Percentiles rank a stretch among this genome's conserved stretches.
Conservation (phyloP, 1,284 basidiomycete species). For the Psilocybe mexicana region DNA sequence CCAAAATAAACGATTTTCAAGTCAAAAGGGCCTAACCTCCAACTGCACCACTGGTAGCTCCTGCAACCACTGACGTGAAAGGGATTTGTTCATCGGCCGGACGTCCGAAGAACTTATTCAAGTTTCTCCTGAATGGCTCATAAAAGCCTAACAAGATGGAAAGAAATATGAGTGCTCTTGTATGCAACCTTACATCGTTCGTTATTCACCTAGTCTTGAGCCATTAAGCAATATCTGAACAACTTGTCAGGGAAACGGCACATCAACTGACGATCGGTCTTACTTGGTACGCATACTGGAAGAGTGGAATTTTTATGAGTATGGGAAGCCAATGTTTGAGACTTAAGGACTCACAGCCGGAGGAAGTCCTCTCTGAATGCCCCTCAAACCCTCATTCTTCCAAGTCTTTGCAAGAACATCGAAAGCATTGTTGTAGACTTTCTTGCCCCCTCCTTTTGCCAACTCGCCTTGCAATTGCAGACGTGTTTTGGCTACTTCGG, state of each 20-base stretch:
- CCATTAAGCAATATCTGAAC: constrained; percentile 89
- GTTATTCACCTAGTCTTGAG: constrained; percentile 75
- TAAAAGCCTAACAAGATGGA: constrained; percentile 75
- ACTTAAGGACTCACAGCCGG: constrained; percentile 69
- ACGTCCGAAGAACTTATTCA: constrained; percentile 74
- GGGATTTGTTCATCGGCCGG: constrained; percentile 66
- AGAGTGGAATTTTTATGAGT: neutral
- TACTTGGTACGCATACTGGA: constrained; percentile 89
- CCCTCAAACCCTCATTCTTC: constrained; percentile 87
- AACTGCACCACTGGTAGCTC: constrained; percentile 86
- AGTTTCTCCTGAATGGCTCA: constrained; percentile 80
- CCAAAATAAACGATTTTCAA: neutral
- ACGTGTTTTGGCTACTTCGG: constrained; percentile 93
- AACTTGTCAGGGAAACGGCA: constrained; percentile 12
- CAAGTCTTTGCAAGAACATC: constrained; percentile 92
- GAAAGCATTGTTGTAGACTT: constrained; percentile 86
- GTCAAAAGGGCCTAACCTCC: constrained; percentile 62
- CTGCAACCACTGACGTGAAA: constrained; percentile 78
- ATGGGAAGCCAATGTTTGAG: constrained; percentile 2
- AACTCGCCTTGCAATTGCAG: constrained; percentile 94
- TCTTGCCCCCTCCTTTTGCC: constrained; percentile 67
- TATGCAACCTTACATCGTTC: neutral
- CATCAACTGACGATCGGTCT: constrained; percentile 23
- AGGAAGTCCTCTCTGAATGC: constrained; percentile 87
- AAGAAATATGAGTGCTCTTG: neutral